Base-by-base conservation (phyloP, 306 rosid genomes). In the Cucurbita argyrosperma region DNA sequence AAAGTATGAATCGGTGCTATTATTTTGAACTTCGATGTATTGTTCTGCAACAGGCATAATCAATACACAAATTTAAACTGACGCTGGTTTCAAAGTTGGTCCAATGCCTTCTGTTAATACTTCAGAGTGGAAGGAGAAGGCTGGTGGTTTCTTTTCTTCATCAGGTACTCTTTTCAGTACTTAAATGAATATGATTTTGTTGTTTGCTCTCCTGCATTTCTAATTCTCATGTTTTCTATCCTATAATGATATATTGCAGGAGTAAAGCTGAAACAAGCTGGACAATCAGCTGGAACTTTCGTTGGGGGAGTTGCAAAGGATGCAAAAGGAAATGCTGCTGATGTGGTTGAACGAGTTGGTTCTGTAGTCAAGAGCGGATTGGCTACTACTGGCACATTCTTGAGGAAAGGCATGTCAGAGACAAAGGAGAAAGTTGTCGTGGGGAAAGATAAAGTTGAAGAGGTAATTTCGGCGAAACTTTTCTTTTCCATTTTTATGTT, bases 101-200 rank as follows among this genome's bases (percentile, higher is more conserved):
- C 71, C 88, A 78, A 94, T 94, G 99, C 89, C 95, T 83, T 89
- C 95, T 9, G 82, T 82, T 47, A 60, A 35, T 40, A 82, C 89
- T 71, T 90, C 99, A 43, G 86, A 86, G 88, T 94, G 97, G 98
- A 91, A 87, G 6, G 99, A 91, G 77, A 87, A 89, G 81, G 97
- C 99, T 68, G 75, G 76, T 61, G 99, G 85, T 56, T 90, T 94
- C 89, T 87, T 94, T 81, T 89, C 99, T 59, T 85, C 95, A 68
- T 91, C 99, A 23, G 97, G 99, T 94, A 74, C 49, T 45, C 39
- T 49, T 79, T 56, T 64, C 15, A 30, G 54, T 54, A 64, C 64
- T 26, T 45, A 56, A 30, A 66, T 16, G 45, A 54, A 15, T 30
- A n/a, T 50, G 8, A 8, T 43, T n/a, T 23, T 43, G 51, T 42